These are phyloP conservation scores for Leishmania gerbilli DNA, from an alignment of 208 protist species.

Conservation along the genomic window DNA sequence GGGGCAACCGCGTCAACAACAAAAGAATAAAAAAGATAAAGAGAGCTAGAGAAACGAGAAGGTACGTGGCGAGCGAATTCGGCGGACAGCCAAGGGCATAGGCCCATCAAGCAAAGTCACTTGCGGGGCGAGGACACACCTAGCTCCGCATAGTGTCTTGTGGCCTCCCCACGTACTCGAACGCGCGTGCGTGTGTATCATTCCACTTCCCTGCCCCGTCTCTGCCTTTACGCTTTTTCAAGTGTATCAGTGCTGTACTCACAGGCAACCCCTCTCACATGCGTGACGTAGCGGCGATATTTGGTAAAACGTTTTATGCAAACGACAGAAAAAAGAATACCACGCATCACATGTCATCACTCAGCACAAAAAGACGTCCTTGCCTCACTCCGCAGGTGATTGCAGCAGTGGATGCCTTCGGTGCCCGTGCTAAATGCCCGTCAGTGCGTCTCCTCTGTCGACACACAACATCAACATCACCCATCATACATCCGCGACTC, in stretches of 20 bases:
- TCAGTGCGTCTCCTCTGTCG: neutral
- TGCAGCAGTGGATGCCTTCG: neutral
- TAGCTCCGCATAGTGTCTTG: neutral
- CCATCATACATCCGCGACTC: neutral
- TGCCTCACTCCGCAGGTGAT: neutral
- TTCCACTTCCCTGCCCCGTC: neutral
- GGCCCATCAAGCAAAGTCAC: neutral
- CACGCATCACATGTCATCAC: neutral
- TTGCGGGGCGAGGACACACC: neutral
- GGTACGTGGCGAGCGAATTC: neutral
- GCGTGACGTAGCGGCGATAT: neutral
- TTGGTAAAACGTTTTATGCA: neutral
- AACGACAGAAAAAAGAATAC: neutral
- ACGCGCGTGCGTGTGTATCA: neutral
- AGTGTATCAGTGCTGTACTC: neutral
- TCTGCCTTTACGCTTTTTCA: neutral
- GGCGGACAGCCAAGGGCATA: neutral
- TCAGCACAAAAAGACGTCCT: neutral
- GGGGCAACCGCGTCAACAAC: too few relatives aligned
- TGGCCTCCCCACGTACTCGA: neutral
- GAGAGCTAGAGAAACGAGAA: constrained; percentile 8
- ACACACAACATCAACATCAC: neutral
- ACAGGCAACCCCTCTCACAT: neutral
- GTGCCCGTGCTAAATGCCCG: neutral
- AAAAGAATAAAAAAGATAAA: constrained; percentile 29